phyloP scores from a whole-genome alignment of 1,139 yeast genomes.

The Kluyveromyces sp. region DNA sequence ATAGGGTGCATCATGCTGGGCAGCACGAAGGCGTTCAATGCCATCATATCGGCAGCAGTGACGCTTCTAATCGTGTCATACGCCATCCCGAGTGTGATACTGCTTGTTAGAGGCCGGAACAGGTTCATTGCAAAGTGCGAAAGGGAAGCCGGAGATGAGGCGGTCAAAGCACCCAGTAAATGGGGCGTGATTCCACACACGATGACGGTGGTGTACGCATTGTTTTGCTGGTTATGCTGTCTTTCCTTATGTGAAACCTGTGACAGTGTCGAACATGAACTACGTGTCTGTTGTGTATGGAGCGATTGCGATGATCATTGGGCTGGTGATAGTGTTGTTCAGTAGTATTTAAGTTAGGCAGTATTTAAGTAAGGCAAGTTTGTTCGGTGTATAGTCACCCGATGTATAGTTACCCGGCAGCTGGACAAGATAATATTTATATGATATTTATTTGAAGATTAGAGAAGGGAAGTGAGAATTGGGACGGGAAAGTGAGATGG shows the following conservation, averaged over 20 bases:
- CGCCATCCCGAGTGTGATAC: conserved; percentile 27
- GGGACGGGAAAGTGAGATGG: too few species aligned
- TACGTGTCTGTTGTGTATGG: too few species aligned
- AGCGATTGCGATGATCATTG: too few species aligned
- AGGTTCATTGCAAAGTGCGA: conserved; percentile 4
- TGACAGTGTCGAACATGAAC: too few species aligned
- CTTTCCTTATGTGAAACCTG: too few species aligned
- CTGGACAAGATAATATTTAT: too few species aligned
- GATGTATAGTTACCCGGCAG: too few species aligned
- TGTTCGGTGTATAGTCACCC: too few species aligned
- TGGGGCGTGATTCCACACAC: conserved; percentile 39
- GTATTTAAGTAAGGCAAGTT: too few species aligned
- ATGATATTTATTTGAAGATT: too few species aligned
- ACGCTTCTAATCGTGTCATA: conserved; percentile 31
- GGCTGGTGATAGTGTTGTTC: background rate
- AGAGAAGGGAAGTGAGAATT: too few species aligned
- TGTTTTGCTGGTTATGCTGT: too few species aligned
- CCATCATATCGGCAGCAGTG: conserved; percentile 34
- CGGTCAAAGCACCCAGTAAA: conserved; percentile 33
- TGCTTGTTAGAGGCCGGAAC: conserved; percentile 38
- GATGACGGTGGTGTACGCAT: conserved; percentile 29
- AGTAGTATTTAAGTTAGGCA: background rate
- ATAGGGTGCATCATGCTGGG: conserved; percentile 34
- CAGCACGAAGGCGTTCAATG: conserved; percentile 33
- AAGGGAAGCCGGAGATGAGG: conserved; percentile 15